Conservation (phyloP, 345 rosid genomes). For the Brassica nigra region DNA sequence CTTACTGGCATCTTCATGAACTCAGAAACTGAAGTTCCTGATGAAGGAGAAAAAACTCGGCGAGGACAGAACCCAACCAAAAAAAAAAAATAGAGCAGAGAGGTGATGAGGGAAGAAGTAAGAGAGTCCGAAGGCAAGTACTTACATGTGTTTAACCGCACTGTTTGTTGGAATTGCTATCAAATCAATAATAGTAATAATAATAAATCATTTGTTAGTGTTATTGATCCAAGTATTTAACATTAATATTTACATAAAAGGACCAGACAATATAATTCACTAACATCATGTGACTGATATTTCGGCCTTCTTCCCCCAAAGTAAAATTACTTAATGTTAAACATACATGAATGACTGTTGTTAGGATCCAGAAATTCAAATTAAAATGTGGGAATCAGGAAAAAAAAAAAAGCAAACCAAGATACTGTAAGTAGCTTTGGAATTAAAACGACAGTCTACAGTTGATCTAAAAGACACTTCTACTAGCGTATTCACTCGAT, state of each 20-base stretch:
- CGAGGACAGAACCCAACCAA: constrained; percentile 4
- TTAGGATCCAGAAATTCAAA: neutral
- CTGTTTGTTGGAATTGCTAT: constrained; percentile 37
- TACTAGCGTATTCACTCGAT: neutral
- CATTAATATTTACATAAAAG: constrained; percentile 32
- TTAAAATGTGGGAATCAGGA: neutral
- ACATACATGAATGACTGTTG: neutral
- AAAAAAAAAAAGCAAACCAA: neutral
- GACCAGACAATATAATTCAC: constrained; percentile 29
- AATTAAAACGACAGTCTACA: neutral
- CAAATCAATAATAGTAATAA: neutral
- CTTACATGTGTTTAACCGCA: constrained; percentile 11
- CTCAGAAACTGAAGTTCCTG: constrained; percentile 43
- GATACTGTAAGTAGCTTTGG: neutral
- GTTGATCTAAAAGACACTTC: constrained; percentile 10
- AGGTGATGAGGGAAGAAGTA: constrained; percentile 38
- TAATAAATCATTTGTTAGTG: constrained; percentile 5
- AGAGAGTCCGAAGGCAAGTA: constrained; percentile 29
- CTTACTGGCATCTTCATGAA: constrained; percentile 99
- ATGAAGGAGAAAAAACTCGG: constrained; percentile 32
- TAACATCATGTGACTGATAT: neutral
- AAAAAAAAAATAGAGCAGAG: constrained; percentile 31
- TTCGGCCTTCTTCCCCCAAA: constrained; percentile 3
- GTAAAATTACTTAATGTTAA: neutral
- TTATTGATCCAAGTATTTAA: constrained; percentile 2